Evolutionary conservation across 148 eudicot species (phyloP), one percentile per base, ranked within the genome.

Genomic region (Dysphania ambrosioides): DNA sequence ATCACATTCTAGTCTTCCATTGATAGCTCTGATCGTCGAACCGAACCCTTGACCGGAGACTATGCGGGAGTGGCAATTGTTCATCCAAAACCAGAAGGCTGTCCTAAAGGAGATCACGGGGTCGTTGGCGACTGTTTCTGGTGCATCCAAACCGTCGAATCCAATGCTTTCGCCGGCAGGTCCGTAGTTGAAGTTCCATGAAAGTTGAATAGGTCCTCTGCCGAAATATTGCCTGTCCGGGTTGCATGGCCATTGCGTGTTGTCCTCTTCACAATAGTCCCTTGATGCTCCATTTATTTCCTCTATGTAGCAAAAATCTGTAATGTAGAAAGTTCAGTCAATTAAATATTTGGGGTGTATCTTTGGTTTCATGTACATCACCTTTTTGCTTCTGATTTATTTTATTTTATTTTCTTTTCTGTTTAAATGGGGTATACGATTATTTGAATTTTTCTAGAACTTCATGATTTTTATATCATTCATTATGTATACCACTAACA

Each of bases 281-380:
- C 63, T 41, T 18, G 86, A 56, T 2, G 87, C 79, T 40, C 89
- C 89, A 65, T 78, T 68, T 5, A 79, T 79, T 71, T 88, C 91
- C 31, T 88, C 83, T 77, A 84, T 82, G 73, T 77, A 70, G 83
- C 91, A 88, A 77, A 86, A 86, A 40, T 77, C 91, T 88, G 75
- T 69, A 23, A 41, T 26, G 34, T 66, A 24, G 53, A 26, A 16
- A n/a, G 58, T 68, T 67, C 12, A 16, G 0, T 9, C n/a, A n/a
- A n/a, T n/a, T n/a, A n/a, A n/a, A n/a, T n/a, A n/a, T n/a, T n/a
- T n/a, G n/a, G n/a, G n/a, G n/a, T n/a, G n/a, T n/a, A n/a, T n/a
- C n/a, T n/a, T n/a, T n/a, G n/a, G n/a, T n/a, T n/a, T n/a, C n/a
- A n/a, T n/a, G n/a, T n/a, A n/a, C n/a, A n/a, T n/a, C n/a, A n/a